A percentile compares a stretch with the other conserved stretches of the same genome.
These are phyloP conservation scores for Panicum miliaceum DNA, from an alignment of 176 grass and related monocot genomes.

Conservation along the genomic window DNA sequence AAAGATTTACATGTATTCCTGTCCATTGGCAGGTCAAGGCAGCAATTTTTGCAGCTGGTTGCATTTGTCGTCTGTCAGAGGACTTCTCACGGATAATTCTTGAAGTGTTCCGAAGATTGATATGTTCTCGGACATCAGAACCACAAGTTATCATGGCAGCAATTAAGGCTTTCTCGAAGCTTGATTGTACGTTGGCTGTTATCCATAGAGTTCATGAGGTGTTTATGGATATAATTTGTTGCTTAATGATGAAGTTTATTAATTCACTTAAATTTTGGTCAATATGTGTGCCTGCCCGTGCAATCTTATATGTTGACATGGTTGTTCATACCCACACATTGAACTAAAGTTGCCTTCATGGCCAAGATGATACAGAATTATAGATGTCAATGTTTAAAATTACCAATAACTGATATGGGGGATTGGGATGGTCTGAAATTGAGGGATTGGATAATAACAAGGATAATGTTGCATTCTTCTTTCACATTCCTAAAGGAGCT, in stretches of 20 bases:
- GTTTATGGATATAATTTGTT: conserved; percentile 37
- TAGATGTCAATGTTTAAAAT: conserved; percentile 3
- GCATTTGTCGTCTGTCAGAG: conserved; percentile 66
- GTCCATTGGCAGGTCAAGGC: conserved; percentile 66
- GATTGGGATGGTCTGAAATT: background rate
- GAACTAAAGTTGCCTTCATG: background rate
- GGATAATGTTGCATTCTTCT: background rate
- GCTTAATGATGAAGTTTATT: conserved; percentile 3
- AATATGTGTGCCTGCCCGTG: background rate
- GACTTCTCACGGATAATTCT: conserved; percentile 78
- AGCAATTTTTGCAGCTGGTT: conserved; percentile 71
- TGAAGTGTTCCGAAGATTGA: conserved; percentile 55
- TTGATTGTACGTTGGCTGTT: conserved; percentile 70
- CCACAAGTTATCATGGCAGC: conserved; percentile 58
- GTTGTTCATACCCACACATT: background rate
- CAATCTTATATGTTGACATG: background rate
- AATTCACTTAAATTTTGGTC: conserved; percentile 17
- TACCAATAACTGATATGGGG: background rate
- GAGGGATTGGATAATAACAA: background rate
- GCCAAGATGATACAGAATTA: background rate
- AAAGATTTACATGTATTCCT: background rate
- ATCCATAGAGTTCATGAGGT: conserved; percentile 77
- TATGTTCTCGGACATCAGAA: conserved; percentile 43
- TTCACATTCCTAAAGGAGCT: background rate
- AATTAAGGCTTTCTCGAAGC: conserved; percentile 65